phyloP scores from a whole-genome alignment of 2,329 filamentous ascomycete species.

The Epichloe uncinata region DNA sequence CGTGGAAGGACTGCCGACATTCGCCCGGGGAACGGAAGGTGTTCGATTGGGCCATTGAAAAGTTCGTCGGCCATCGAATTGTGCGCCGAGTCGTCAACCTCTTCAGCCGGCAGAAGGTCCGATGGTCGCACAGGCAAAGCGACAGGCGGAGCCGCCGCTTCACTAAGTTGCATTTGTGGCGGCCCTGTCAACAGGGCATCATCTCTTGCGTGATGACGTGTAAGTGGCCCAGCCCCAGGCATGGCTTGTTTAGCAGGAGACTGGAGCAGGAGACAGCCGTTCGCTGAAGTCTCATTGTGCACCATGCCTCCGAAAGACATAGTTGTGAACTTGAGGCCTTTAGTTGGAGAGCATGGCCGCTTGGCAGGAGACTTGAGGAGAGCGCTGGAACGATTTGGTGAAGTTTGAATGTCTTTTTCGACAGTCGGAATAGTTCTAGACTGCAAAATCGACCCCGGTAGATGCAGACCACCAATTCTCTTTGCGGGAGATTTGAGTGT shows the following conservation, averaged over 20 bases:
- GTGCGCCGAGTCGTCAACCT: conserved; percentile 11
- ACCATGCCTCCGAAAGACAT: conserved; percentile 13
- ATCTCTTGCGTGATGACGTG: conserved; percentile 14
- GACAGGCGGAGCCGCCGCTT: conserved; percentile 18
- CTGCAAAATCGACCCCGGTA: conserved; percentile 22
- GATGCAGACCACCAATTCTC: conserved; percentile 17
- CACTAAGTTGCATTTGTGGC: conserved; percentile 24
- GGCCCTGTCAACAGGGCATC: conserved; percentile 13
- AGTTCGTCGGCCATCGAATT: conserved; percentile 17
- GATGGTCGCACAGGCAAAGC: conserved; percentile 17
- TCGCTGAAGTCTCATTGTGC: conserved; percentile 26
- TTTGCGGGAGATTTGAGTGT: conserved; percentile 43
- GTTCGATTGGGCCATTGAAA: conserved; percentile 20
- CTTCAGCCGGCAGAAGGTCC: conserved; percentile 24
- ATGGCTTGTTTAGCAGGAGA: conserved; percentile 38
- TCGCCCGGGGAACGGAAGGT: conserved; percentile 30
- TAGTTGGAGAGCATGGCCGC: conserved; percentile 31
- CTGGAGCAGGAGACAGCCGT: conserved; percentile 31
- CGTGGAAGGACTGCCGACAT: conserved; percentile 32
- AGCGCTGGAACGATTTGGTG: conserved; percentile 23
- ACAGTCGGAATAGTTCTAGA: conserved; percentile 5
- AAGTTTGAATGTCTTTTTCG: conserved; percentile 10
- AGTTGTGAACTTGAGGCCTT: conserved; percentile 19
- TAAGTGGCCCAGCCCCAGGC: conserved; percentile 20
- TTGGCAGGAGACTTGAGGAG: conserved; percentile 39